phyloP scores from a whole-genome alignment of 148 eudicot species.

The Chenopodium quinoa region DNA sequence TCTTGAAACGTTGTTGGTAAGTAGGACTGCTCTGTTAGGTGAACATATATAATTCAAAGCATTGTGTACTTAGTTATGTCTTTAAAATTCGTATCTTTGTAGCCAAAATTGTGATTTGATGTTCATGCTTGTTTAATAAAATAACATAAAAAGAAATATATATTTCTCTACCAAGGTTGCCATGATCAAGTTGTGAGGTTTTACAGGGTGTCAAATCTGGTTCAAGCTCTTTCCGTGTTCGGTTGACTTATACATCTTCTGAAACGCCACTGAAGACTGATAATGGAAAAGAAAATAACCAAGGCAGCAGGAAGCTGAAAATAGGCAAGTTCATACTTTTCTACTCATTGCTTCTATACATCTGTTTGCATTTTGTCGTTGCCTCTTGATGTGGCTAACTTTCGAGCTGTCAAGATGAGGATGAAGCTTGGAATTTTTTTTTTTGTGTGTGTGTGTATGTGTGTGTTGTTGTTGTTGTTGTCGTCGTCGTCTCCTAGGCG shows the following conservation, averaged over 20 bases:
- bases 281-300: slow-evolving; percentile 34
- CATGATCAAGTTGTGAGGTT: slow-evolving; percentile 16
- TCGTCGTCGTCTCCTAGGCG: too few relatives aligned
- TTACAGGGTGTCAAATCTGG: slow-evolving; percentile 62
- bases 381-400: background rate
- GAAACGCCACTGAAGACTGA: slow-evolving; percentile 33
- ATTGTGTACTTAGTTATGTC: slow-evolving; percentile 6
- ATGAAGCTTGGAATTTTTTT: background rate
- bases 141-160: background rate
- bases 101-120: background rate
- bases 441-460: too few relatives aligned
- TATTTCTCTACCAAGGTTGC: slow-evolving; percentile 3
- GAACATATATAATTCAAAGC: background rate
- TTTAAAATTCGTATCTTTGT: background rate
- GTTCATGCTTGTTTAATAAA: background rate
- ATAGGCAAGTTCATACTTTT: slow-evolving; percentile 48
- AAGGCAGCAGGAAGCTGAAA: slow-evolving; percentile 67
- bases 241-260: slow-evolving; percentile 57
- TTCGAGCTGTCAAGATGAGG: slow-evolving; percentile 7
- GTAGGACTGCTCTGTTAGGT: slow-evolving; percentile 9
- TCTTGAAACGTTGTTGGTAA: slow-evolving; percentile 66
- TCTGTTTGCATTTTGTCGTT: background rate
- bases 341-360: background rate
- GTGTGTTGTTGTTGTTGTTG: background rate
- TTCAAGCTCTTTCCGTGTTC: slow-evolving; percentile 62